phyloP scores from a whole-genome alignment of 1,284 basidiomycete genomes.

The Athelia psychrophila region DNA sequence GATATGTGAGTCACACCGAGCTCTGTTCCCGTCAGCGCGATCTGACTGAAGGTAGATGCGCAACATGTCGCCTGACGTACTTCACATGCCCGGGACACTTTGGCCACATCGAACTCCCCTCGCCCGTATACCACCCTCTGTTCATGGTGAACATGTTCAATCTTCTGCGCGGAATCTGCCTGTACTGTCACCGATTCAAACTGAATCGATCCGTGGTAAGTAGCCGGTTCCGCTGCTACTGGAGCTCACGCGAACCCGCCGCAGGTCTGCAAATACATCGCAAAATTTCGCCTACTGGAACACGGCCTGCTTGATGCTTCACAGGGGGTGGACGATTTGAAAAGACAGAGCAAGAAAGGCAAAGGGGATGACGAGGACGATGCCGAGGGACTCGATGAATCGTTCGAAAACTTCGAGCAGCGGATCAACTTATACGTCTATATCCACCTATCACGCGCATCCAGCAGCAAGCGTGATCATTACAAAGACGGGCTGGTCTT shows the following conservation, averaged over 20 bases:
- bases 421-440: constrained; percentile 76
- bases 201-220: constrained; percentile 74
- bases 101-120: constrained; percentile 97
- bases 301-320: constrained; percentile 87
- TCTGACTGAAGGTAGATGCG: constrained; percentile 60
- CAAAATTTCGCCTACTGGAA: constrained; percentile 88
- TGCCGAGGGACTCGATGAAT: constrained; percentile 42
- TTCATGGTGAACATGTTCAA: constrained; percentile 95
- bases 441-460: constrained; percentile 57
- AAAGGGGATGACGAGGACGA: constrained; percentile 34
- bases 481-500: constrained; percentile 92
- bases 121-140: constrained; percentile 95
- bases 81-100: constrained; percentile 98
- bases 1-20: constrained; percentile 71
- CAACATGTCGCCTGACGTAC: constrained; percentile 90
- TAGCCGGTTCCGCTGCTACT: constrained; percentile 10
- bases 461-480: constrained; percentile 67
- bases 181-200: constrained; percentile 97
- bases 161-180: constrained; percentile 86
- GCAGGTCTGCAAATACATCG: constrained; percentile 80
- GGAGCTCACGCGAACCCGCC: constrained; percentile 4
- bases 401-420: constrained; percentile 62
- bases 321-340: constrained; percentile 69
- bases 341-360: constrained; percentile 16
- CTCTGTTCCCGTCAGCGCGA: constrained; percentile 1